These are phyloP conservation scores for Didymellaceae sp. DNA, from an alignment of 2,329 filamentous ascomycete genomes.

Conservation along the genomic window DNA sequence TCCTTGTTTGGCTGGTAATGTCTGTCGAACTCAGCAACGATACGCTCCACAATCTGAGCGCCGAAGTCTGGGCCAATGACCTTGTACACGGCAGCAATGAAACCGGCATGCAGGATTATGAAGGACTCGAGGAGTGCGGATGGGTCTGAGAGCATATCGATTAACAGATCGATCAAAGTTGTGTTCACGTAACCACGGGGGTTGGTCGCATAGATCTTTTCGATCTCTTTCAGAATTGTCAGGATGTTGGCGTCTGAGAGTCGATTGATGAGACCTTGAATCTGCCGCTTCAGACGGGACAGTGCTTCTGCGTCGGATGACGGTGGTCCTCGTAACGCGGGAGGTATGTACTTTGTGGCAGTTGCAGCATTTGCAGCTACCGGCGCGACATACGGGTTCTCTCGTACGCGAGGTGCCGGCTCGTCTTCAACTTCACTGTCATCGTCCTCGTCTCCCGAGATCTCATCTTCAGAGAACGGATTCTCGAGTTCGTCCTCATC, in stretches of 20 bases:
- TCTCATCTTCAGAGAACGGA: conserved; percentile 43
- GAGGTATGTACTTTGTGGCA: conserved; percentile 81
- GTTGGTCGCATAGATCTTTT: conserved; percentile 81
- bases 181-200: conserved; percentile 89
- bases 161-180: conserved; percentile 75
- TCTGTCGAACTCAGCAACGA: conserved; percentile 76
- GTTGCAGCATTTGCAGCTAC: conserved; percentile 51
- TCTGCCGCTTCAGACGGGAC: conserved; percentile 74
- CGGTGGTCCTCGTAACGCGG: conserved; percentile 73
- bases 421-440: not conserved
- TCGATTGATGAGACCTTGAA: conserved; percentile 89
- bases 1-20: conserved; percentile 60
- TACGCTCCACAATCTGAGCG: conserved; percentile 79
- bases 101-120: conserved; percentile 87
- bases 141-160: conserved; percentile 80
- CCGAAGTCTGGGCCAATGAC: conserved; percentile 88
- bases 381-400: conserved; percentile 91
- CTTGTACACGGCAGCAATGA: conserved; percentile 86
- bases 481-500: conserved; percentile 32
- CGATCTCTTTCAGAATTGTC: conserved; percentile 81
- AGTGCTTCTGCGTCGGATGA: conserved; percentile 71
- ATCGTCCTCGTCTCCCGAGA: conserved; percentile 20
- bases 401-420: conserved; percentile 58
- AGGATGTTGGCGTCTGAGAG: conserved; percentile 90
- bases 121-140: conserved; percentile 85